Evolutionary conservation across 345 rosid genomes (phyloP), one percentile per base, ranked within the genome.

Genomic region (Murraya koenigii): DNA sequence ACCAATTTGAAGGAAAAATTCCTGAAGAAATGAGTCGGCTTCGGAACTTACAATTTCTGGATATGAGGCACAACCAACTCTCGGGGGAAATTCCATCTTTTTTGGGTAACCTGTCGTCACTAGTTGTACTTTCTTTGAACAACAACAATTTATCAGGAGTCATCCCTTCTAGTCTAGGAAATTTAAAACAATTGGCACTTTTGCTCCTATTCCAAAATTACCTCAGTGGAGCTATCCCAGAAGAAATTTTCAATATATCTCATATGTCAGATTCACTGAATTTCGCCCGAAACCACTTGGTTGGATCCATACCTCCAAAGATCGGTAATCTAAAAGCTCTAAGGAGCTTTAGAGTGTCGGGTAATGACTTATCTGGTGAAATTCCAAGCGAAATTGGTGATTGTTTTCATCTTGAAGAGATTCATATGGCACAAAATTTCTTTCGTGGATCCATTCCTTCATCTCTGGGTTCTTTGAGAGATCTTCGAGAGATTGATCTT

Each of bases 71-170:
- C 11, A 79, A 79, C 58, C 23, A 33, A 11, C 26, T 79, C 4
- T 74, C 80, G 0, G 77, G 77, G 23, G 1, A 26, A 9, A 69
- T 80, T 70, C 80, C 79, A 1, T 25, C 23, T 17, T 26, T 60
- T 41, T 6, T 80, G 8, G 83, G 83, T 36, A 76, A 80, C 76
- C 7, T 80, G 55, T 71, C 72, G 0, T 8, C 7, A 22, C 49
- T 82, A 75, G 2, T 75, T 79, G 2, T 75, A 75, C 72, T 69
- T 75, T 1, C 62, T 62, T 8, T 72, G 8, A 14, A 8, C 0
- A 19, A 58, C 13, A 85, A 85, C 69, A 66, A 35, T 19, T 39
- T 85, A 6, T n/a, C 47, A 4, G 85, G 87, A 35, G 62, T 26
- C 15, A 79, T 84, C 1, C 85, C 87, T 25, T 25, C 77, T 6